Conservation (phyloP, 441 rosid species). For the Croton laevigatus region DNA sequence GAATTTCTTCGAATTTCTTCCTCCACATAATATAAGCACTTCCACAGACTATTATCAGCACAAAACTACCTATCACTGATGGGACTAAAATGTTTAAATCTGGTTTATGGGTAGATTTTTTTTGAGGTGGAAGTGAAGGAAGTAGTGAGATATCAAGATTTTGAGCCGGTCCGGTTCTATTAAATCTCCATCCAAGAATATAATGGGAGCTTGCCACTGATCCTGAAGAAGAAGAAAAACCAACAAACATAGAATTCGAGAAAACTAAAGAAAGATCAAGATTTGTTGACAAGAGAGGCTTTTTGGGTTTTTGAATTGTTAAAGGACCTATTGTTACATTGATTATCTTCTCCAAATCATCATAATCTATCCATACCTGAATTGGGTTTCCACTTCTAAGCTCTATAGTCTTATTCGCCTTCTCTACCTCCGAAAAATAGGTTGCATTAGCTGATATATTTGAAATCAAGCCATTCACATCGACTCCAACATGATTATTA, state of each 20-base stretch:
- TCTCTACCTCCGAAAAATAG: background rate
- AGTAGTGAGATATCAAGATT: background rate
- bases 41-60: background rate
- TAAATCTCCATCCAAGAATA: slow-evolving; percentile 1
- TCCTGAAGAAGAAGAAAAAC: background rate
- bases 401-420: background rate
- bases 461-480: background rate
- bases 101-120: background rate
- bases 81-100: background rate
- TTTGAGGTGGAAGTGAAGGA: background rate
- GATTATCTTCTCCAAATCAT: background rate
- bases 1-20: slow-evolving; percentile 38
- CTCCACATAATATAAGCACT: slow-evolving; percentile 10
- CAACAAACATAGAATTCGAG: background rate
- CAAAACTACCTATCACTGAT: background rate
- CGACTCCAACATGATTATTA: background rate
- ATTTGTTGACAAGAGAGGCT: background rate
- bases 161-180: background rate
- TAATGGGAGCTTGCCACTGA: background rate
- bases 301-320: background rate
- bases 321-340: background rate
- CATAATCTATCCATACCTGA: background rate
- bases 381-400: slow-evolving; percentile 1
- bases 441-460: background rate
- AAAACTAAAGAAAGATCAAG: background rate